These are phyloP conservation scores for Metarhizium humberi DNA, from an alignment of 2,329 filamentous ascomycete genomes.

Conservation along the genomic window DNA sequence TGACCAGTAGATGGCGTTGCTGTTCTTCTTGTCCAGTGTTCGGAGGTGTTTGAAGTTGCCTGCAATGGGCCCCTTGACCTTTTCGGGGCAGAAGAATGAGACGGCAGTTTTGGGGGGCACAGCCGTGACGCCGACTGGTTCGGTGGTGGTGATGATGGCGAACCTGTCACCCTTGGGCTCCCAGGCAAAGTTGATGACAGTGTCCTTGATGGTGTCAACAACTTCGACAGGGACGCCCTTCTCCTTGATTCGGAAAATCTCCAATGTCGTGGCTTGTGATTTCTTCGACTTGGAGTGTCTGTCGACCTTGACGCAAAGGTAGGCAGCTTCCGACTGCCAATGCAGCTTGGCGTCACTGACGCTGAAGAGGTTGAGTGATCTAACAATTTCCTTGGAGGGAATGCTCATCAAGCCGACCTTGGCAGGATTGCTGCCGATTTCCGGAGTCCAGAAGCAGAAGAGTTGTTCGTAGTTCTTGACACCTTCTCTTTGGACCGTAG, in stretches of 20 bases:
- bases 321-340: conserved; percentile 92
- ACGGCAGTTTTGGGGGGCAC: conserved; percentile 91
- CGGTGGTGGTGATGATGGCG: conserved; percentile 90
- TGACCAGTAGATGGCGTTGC: conserved; percentile 99
- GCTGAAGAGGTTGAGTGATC: conserved; percentile 95
- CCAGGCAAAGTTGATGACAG: conserved; percentile 99
- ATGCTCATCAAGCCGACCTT: conserved; percentile 96
- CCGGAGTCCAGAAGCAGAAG: conserved; percentile 97
- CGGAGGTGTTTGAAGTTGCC: conserved; percentile 96
- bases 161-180: conserved; percentile 97
- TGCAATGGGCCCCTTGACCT: conserved; percentile 67
- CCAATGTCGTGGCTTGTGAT: conserved; percentile 89
- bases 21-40: conserved; percentile 97
- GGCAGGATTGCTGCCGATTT: conserved; percentile 94
- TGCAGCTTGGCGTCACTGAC: conserved; percentile 96
- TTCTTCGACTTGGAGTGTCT: conserved; percentile 99
- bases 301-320: conserved; percentile 97
- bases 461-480: conserved; percentile 92
- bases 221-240: conserved; percentile 98
- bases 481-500: conserved; percentile 70
- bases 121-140: conserved; percentile 66
- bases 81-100: conserved; percentile 94
- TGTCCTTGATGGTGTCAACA: conserved; percentile 95
- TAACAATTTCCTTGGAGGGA: conserved; percentile 86
- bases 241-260: conserved; percentile 95